Conservation (phyloP, 1,284 basidiomycete species). For the Rhodotorula glutinis region DNA sequence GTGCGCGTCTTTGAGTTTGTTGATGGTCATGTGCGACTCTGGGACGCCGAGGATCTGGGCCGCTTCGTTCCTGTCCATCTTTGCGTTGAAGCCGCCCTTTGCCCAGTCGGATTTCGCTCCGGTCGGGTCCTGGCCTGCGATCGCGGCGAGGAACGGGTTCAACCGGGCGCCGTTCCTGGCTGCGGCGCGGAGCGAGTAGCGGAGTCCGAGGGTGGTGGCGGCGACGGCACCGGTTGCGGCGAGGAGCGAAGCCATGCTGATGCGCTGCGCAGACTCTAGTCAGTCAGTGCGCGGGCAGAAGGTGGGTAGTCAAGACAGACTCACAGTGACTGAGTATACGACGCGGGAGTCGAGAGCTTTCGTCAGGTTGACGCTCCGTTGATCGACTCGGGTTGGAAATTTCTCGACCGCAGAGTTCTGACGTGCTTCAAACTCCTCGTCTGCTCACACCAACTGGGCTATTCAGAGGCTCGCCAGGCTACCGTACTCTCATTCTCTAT, state of each 20-base stretch:
- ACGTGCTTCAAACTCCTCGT: no score
- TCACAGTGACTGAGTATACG: no score
- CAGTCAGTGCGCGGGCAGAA: no score
- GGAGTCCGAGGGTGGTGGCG: constrained; percentile 33
- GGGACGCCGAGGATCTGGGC: constrained; percentile 86
- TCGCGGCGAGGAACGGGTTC: constrained; percentile 35
- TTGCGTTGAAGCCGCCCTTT: constrained; percentile 89
- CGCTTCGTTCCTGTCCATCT: constrained; percentile 95
- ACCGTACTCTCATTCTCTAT: no score
- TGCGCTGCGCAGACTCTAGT: no score
- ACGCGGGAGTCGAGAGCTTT: no score
- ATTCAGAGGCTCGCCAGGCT: no score
- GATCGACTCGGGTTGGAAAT: no score
- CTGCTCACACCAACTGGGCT: no score
- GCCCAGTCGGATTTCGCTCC: constrained; percentile 67
- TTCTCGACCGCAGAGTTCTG: no score
- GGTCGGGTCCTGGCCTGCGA: constrained; percentile 31
- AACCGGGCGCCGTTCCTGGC: constrained; percentile 41
- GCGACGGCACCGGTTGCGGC: constrained; percentile 37
- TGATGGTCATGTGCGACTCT: constrained; percentile 68
- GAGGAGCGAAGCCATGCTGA: constrained; percentile 26
- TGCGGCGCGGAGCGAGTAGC: constrained; percentile 38
- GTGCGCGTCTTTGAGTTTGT: constrained; percentile 80
- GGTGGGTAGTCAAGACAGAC: no score
- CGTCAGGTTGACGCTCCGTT: no score